Evolutionary conservation across 352 stramenopile genomes (phyloP).

Genomic region (Phytophthora quininea): DNA sequence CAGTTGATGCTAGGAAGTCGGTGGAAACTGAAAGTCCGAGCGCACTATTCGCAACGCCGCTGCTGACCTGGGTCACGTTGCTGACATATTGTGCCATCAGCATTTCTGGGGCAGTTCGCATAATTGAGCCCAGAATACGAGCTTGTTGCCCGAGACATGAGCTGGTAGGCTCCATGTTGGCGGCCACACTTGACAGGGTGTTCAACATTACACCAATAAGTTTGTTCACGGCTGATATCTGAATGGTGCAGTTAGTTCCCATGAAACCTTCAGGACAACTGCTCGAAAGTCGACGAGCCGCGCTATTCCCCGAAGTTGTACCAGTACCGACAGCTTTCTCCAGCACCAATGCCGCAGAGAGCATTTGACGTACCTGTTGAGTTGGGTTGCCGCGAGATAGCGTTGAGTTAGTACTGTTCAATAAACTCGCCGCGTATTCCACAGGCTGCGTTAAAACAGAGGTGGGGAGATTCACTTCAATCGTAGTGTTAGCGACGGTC

Average conservation of each 20-base stretch:
- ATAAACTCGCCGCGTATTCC: conserved; percentile 42
- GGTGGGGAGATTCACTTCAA: conserved; percentile 49
- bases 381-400: conserved; percentile 25
- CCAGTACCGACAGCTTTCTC: conserved; percentile 39
- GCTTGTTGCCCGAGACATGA: conserved; percentile 61
- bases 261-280: conserved; percentile 45
- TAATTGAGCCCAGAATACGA: conserved; percentile 48
- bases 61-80: conserved; percentile 48
- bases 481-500: conserved; percentile 38
- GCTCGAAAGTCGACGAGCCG: conserved; percentile 17
- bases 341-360: conserved; percentile 57
- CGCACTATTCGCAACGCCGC: conserved; percentile 48
- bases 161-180: conserved; percentile 44
- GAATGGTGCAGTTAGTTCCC: conserved; percentile 47
- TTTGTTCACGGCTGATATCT: conserved; percentile 34
- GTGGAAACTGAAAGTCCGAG: conserved; percentile 43
- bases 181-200: conserved; percentile 34
- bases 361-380: conserved; percentile 37
- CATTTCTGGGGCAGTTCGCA: conserved; percentile 40
- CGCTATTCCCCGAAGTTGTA: conserved; percentile 2
- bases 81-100: conserved; percentile 39
- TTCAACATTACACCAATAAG: conserved; percentile 56
- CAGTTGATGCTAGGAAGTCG: conserved; percentile 49
- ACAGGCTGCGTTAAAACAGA: conserved; percentile 41
- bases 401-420: conserved; percentile 20